Conservation (phyloP, 2,329 filamentous ascomycete genomes). For the Beauveria caledonica region DNA sequence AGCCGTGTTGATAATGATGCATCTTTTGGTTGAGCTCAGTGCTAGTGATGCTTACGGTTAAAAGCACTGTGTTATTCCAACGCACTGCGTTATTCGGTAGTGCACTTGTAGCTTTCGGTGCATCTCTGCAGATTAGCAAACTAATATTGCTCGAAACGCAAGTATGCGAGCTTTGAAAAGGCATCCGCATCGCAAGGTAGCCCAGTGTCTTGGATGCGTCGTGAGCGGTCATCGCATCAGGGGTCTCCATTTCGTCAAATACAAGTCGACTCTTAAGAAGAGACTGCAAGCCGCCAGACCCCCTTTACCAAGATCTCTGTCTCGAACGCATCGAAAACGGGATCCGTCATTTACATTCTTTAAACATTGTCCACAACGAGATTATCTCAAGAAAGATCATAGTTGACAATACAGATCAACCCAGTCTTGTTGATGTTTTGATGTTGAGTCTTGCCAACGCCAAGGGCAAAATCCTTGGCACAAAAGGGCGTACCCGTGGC, state of each 20-base stretch:
- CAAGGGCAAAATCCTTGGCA: conserved; percentile 6
- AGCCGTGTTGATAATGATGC: no score
- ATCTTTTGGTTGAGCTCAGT: no score
- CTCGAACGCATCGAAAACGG: conserved; percentile 16
- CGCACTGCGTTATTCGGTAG: no score
- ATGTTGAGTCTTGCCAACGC: conserved; percentile 26
- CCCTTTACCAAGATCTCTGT: neutral
- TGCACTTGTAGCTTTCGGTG: no score
- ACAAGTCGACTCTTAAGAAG: conserved; percentile 9
- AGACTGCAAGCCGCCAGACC: conserved; percentile 7
- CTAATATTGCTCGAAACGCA: no score
- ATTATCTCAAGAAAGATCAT: conserved; percentile 28
- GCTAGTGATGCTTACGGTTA: no score
- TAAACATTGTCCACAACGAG: conserved; percentile 28
- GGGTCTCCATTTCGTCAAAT: conserved; percentile 13
- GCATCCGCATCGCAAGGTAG: conserved; percentile 16
- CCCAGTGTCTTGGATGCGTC: conserved; percentile 14
- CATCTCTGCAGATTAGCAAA: no score
- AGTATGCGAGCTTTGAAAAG: neutral
- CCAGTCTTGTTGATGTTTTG: conserved; percentile 28
- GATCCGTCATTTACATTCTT: conserved; percentile 25
- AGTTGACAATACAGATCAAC: conserved; percentile 20
- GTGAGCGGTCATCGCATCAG: conserved; percentile 11
- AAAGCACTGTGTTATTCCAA: no score
- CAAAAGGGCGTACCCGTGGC: neutral